Percentiles rank a stretch among this genome's conserved stretches.
These are phyloP conservation scores for Aureobasidium sp. DNA, from an alignment of 2,329 filamentous ascomycete genomes.

Conservation along the genomic window DNA sequence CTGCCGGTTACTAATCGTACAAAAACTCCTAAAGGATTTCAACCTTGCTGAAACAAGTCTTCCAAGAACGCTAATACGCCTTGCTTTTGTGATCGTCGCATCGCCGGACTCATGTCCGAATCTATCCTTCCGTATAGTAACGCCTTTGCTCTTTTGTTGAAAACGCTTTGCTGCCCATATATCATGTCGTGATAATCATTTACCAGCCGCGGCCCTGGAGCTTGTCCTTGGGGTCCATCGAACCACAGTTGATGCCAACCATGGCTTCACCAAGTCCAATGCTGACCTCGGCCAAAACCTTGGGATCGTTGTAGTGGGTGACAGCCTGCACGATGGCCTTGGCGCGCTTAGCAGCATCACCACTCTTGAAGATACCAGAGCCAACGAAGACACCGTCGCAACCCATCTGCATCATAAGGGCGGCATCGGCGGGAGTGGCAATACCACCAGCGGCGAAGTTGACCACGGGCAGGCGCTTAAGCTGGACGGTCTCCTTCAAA, in stretches of 20 bases:
- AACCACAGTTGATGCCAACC: slow-evolving; percentile 85
- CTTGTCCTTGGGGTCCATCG: slow-evolving; percentile 72
- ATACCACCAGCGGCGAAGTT: slow-evolving; percentile 98
- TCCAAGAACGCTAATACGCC: slow-evolving; percentile 12
- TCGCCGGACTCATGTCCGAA: not conserved
- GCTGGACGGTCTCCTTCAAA: slow-evolving; percentile 76
- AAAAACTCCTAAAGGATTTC: not conserved
- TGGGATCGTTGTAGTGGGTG: slow-evolving; percentile 80
- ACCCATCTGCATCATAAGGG: slow-evolving; percentile 97
- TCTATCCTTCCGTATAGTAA: not conserved
- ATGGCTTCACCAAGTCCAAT: slow-evolving; percentile 92
- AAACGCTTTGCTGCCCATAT: not conserved
- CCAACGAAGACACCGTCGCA: slow-evolving; percentile 98
- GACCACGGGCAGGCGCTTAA: slow-evolving; percentile 85
- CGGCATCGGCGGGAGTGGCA: slow-evolving; percentile 96
- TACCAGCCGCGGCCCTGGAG: slow-evolving; percentile 83
- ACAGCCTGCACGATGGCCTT: slow-evolving; percentile 92
- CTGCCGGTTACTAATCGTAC: not conserved
- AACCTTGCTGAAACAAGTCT: not conserved
- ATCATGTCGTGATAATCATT: not conserved
- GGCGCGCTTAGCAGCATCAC: slow-evolving; percentile 80
- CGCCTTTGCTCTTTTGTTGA: not conserved
- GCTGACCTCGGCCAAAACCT: slow-evolving; percentile 79
- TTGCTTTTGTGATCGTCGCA: not conserved
- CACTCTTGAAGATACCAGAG: slow-evolving; percentile 94